phyloP scores from a whole-genome alignment of 805 yeast genomes.

The Peterozyma toletana region DNA sequence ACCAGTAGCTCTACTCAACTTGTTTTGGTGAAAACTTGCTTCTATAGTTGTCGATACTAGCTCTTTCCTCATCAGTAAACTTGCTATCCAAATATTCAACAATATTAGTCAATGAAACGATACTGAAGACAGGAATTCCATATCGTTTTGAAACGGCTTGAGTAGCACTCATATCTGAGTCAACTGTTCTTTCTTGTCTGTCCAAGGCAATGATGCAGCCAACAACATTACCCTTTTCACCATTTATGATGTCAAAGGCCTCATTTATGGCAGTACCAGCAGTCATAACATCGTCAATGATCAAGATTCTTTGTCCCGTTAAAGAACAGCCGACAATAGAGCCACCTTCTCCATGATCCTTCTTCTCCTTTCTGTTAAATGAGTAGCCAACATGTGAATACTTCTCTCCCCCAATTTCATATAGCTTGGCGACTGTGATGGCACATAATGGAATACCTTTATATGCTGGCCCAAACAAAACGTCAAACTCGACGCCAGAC shows the following conservation, averaged over 20 bases:
- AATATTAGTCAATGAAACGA: conserved; percentile 72
- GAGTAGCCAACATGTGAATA: conserved; percentile 74
- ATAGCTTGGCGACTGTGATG: conserved; percentile 83
- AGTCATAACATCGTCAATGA: conserved; percentile 96
- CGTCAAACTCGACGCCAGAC: conserved; percentile 78
- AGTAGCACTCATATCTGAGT: conserved; percentile 68
- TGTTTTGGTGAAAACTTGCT: conserved; percentile 34
- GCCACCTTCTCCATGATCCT: conserved; percentile 99
- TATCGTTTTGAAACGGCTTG: conserved; percentile 66
- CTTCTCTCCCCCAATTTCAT: conserved; percentile 80
- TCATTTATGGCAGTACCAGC: conserved; percentile 98
- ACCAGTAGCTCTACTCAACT: neutral
- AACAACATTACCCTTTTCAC: conserved; percentile 64
- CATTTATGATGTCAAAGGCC: conserved; percentile 73
- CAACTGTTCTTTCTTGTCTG: conserved; percentile 84
- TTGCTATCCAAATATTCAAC: conserved; percentile 48
- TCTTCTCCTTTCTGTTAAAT: conserved; percentile 94
- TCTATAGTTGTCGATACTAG: conserved; percentile 53
- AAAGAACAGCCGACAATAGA: conserved; percentile 80
- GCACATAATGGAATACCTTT: conserved; percentile 97
- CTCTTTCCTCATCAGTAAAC: conserved; percentile 51
- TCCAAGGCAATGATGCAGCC: conserved; percentile 91
- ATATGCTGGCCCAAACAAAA: conserved; percentile 95
- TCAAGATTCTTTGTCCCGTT: conserved; percentile 64
- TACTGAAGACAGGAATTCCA: conserved; percentile 76